Evolutionary conservation across 768 basidiomycete genomes (phyloP).

Genomic region (Tricholomella constricta): DNA sequence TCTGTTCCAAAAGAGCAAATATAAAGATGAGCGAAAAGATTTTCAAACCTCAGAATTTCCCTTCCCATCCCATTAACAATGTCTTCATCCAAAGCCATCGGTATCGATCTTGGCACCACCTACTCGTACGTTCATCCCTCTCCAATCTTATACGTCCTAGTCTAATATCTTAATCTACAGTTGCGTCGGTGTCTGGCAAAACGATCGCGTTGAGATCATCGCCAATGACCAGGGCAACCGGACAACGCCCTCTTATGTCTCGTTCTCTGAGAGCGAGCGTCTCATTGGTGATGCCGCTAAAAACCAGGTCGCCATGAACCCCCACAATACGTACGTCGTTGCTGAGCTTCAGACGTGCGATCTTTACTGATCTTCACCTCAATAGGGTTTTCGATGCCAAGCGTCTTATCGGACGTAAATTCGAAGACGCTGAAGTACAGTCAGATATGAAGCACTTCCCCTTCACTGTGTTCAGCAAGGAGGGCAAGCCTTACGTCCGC

Average conservation of each 20-base stretch:
- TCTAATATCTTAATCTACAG: slow-evolving; percentile 41
- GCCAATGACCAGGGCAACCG: slow-evolving; percentile 95
- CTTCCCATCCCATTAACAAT: slow-evolving; percentile 32
- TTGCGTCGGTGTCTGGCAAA: slow-evolving; percentile 99
- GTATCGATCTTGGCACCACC: slow-evolving; percentile 91
- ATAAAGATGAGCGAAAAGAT: slow-evolving; percentile 34
- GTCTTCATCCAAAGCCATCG: slow-evolving; percentile 78
- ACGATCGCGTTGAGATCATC: slow-evolving; percentile 99
- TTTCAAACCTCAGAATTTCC: slow-evolving; percentile 12
- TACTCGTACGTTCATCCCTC: slow-evolving; percentile 66
- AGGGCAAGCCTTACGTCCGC: slow-evolving; percentile 84
- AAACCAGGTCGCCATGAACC: slow-evolving; percentile 99
- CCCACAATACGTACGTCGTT: slow-evolving; percentile 73
- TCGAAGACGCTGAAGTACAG: slow-evolving; percentile 81
- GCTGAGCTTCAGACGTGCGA: not conserved
- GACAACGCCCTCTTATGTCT: slow-evolving; percentile 94
- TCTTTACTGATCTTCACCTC: slow-evolving; percentile 5
- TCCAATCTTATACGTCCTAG: slow-evolving; percentile 2
- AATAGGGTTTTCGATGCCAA: slow-evolving; percentile 94
- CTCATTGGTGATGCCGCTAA: slow-evolving; percentile 99
- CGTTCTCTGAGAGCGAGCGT: slow-evolving; percentile 94
- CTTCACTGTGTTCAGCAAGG: slow-evolving; percentile 86
- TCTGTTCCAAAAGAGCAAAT: slow-evolving; percentile 35
- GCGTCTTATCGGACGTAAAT: slow-evolving; percentile 96
- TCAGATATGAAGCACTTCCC: slow-evolving; percentile 91